Conservation (phyloP, 1,284 basidiomycete species). For the Coniferiporia weirii region DNA sequence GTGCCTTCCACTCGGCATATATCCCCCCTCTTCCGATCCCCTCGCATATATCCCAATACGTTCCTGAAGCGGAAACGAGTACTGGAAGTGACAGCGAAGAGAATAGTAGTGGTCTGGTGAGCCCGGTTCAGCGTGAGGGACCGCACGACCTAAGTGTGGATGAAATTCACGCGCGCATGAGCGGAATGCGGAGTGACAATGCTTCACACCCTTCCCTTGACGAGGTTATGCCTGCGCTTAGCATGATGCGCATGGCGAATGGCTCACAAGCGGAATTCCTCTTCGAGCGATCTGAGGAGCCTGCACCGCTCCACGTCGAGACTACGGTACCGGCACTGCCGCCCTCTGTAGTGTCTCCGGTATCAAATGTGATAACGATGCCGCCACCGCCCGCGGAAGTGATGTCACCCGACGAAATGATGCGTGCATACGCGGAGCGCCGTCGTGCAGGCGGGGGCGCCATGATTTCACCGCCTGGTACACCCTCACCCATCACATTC, state of each 20-base stretch:
- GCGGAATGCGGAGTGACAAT: conserved; percentile 23
- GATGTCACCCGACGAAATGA: conserved; percentile 62
- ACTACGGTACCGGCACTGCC: conserved; percentile 35
- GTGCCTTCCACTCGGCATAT: conserved; percentile 53
- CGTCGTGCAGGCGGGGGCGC: conserved; percentile 28
- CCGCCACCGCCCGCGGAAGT: conserved; percentile 39
- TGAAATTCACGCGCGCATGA: conserved; percentile 47
- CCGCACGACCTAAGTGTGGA: conserved; percentile 60
- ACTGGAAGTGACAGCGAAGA: conserved; percentile 33
- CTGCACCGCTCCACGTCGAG: conserved; percentile 25
- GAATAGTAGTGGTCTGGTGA: conserved; percentile 34
- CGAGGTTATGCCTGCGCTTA: conserved; percentile 58
- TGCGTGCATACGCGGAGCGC: conserved; percentile 66
- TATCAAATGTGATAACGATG: conserved; percentile 41
- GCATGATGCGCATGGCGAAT: conserved; percentile 54
- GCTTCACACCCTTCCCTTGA: conserved; percentile 36
- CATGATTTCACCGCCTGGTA: conserved; percentile 9
- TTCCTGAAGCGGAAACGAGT: conserved; percentile 28
- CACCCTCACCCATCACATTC: conserved; percentile 13
- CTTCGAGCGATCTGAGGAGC: conserved; percentile 1
- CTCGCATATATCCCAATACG: conserved; percentile 22
- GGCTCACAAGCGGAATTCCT: conserved; percentile 28
- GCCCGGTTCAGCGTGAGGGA: conserved; percentile 67
- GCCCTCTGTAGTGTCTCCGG: conserved; percentile 31
- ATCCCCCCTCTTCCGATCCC: conserved; percentile 46